Evolutionary conservation across 305 asterid species (phyloP).

Genomic region (Fraxinus sp.): DNA sequence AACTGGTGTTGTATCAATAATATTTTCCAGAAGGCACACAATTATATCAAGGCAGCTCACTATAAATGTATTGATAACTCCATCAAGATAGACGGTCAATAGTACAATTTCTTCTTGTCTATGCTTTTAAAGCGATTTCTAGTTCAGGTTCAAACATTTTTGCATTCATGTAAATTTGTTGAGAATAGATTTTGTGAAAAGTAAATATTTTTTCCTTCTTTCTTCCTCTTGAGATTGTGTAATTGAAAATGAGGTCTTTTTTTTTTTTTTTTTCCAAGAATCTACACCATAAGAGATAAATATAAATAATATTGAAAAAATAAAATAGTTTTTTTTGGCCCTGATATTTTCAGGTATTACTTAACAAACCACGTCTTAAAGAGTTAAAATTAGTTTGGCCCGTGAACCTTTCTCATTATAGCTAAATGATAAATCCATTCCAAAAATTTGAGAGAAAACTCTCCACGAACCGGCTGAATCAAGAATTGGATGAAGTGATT

Average conservation of each 20-base stretch:
- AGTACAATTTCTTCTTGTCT: background rate
- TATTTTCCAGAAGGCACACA: background rate
- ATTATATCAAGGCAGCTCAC: background rate
- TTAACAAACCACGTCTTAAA: too few relatives aligned
- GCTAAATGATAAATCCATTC: background rate
- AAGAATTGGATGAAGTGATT: background rate
- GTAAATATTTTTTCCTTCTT: too few relatives aligned
- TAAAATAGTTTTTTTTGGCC: too few relatives aligned
- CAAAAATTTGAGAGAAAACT: background rate
- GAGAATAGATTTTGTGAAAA: too few relatives aligned
- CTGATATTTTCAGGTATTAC: too few relatives aligned
- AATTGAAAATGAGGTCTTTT: too few relatives aligned
- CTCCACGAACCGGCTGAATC: background rate
- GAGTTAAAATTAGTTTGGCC: background rate
- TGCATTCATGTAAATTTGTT: background rate
- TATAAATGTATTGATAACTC: background rate
- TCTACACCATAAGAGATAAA: background rate
- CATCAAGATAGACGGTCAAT: background rate
- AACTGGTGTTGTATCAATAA: background rate
- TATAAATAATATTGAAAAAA: too few relatives aligned
- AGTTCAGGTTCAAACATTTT: background rate
- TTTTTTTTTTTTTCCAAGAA: background rate
- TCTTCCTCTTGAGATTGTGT: too few relatives aligned
- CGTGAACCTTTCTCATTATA: background rate
- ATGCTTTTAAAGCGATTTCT: background rate